A percentile compares a stretch with the other conserved stretches of the same genome.
Evolutionary conservation across 1,284 basidiomycete genomes (phyloP).

Genomic region (Tylopilus sp.): DNA sequence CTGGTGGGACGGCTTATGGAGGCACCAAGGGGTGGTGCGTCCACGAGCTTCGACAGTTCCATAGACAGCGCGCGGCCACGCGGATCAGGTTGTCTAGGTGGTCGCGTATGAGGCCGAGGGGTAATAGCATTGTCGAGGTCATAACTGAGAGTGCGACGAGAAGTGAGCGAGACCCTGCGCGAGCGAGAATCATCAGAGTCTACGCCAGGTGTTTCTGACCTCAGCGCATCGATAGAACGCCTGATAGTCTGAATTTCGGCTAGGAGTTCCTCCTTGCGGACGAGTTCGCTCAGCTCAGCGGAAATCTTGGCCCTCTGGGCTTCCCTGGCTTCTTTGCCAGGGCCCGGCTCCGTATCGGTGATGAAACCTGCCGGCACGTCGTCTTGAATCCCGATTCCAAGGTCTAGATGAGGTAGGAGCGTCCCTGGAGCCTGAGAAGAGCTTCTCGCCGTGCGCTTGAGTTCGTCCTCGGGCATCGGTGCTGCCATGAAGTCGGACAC

Average conservation of each 20-base stretch:
- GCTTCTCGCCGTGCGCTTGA: constrained; percentile 47
- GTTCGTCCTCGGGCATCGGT: constrained; percentile 54
- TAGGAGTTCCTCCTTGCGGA: constrained; percentile 64
- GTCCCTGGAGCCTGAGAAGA: constrained; percentile 46
- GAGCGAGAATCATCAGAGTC: constrained; percentile 54
- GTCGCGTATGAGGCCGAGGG: constrained; percentile 54
- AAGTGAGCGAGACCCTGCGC: constrained; percentile 62
- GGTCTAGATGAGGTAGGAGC: constrained; percentile 67
- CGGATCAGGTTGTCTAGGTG: constrained; percentile 62
- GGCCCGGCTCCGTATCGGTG: constrained; percentile 31
- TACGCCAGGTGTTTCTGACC: constrained; percentile 59
- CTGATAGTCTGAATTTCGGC: constrained; percentile 76
- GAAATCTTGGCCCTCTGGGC: constrained; percentile 40
- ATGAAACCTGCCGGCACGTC: constrained; percentile 71
- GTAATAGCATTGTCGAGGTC: constrained; percentile 53
- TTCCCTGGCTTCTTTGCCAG: constrained; percentile 35
- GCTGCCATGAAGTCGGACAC: constrained; percentile 70
- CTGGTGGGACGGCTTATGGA: constrained; percentile 67
- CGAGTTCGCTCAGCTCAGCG: constrained; percentile 54
- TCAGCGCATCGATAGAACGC: constrained; percentile 69
- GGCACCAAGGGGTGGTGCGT: constrained; percentile 42
- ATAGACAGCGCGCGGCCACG: constrained; percentile 65
- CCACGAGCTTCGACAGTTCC: constrained; percentile 53
- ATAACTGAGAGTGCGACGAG: constrained; percentile 62
- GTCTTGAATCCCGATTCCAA: constrained; percentile 66